Evolutionary conservation across 345 rosid genomes (phyloP).

Genomic region (Garcia nutans): DNA sequence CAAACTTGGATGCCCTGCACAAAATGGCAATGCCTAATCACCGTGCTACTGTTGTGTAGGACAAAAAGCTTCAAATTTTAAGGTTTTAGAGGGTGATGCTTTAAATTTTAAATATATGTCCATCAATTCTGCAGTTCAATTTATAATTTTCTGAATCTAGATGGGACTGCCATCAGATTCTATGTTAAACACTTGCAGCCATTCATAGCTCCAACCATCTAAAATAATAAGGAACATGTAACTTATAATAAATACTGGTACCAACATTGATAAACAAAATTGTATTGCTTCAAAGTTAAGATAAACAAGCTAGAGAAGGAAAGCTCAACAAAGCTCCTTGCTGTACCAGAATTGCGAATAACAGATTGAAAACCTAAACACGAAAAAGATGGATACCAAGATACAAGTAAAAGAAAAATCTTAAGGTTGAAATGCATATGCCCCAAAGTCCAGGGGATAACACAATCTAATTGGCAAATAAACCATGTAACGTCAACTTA

Average conservation of each 20-base stretch:
- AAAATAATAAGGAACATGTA: neutral
- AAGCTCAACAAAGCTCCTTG: slow-evolving; percentile 10
- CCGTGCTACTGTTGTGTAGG: no score
- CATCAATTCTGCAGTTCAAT: no score
- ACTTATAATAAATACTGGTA: neutral
- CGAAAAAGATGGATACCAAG: slow-evolving; percentile 23
- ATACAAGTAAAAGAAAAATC: neutral
- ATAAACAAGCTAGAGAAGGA: neutral
- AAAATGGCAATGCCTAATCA: no score
- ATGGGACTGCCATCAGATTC: no score
- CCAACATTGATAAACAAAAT: neutral
- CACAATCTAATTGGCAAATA: neutral
- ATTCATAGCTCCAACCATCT: no score
- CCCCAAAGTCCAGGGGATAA: neutral
- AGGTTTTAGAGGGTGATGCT: no score
- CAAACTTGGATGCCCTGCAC: no score
- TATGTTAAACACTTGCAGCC: no score
- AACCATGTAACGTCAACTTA: neutral
- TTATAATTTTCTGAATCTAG: neutral
- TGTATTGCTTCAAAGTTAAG: neutral
- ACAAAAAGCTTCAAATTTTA: no score
- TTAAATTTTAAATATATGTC: no score
- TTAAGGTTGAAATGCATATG: neutral
- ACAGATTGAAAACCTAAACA: slow-evolving; percentile 35
- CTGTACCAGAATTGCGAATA: slow-evolving; percentile 9